These are phyloP conservation scores for Trichomonascus vanleenenianus DNA, from an alignment of 805 yeast genomes.

Conservation along the genomic window DNA sequence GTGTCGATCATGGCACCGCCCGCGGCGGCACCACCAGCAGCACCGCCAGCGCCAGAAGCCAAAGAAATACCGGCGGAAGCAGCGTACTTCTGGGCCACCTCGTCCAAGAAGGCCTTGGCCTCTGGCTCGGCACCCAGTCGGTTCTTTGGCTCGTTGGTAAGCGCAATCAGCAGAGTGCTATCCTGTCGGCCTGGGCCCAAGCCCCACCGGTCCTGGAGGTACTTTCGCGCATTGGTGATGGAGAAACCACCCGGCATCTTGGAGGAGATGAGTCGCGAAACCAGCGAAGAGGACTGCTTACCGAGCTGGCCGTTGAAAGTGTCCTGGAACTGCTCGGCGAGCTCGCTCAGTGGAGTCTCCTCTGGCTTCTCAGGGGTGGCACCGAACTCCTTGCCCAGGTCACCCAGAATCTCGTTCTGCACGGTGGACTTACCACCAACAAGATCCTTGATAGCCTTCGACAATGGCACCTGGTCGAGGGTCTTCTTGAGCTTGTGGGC, in stretches of 20 bases:
- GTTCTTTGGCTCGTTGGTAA: conserved; percentile 83
- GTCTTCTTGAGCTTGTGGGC: conserved; percentile 95
- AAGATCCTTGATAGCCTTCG: conserved; percentile 92
- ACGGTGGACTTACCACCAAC: conserved; percentile 99
- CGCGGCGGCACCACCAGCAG: conserved; percentile 41
- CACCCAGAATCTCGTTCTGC: conserved; percentile 98
- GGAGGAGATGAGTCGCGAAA: conserved; percentile 87
- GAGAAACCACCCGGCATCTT: conserved; percentile 99
- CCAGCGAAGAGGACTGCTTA: conserved; percentile 81
- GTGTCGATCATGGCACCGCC: conserved; percentile 84
- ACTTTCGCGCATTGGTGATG: conserved; percentile 83
- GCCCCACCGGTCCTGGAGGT: conserved; percentile 89
- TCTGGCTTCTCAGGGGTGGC: conserved; percentile 98
- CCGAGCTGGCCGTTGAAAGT: conserved; percentile 84
- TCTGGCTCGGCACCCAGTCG: conserved; percentile 84
- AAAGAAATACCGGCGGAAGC: conserved; percentile 71
- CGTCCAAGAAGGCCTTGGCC: conserved; percentile 84
- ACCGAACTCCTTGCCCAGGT: conserved; percentile 96
- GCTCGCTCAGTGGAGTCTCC: conserved; percentile 91
- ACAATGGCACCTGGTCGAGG: conserved; percentile 73
- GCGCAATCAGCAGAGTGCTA: conserved; percentile 70
- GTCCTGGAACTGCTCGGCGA: conserved; percentile 93
- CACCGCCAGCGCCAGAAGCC: conserved; percentile 53
- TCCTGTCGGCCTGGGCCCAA: conserved; percentile 93
- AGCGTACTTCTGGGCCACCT: conserved; percentile 78